These are phyloP conservation scores for Neoarthrinium moseri DNA, from an alignment of 2,329 filamentous ascomycete species.

Conservation along the genomic window DNA sequence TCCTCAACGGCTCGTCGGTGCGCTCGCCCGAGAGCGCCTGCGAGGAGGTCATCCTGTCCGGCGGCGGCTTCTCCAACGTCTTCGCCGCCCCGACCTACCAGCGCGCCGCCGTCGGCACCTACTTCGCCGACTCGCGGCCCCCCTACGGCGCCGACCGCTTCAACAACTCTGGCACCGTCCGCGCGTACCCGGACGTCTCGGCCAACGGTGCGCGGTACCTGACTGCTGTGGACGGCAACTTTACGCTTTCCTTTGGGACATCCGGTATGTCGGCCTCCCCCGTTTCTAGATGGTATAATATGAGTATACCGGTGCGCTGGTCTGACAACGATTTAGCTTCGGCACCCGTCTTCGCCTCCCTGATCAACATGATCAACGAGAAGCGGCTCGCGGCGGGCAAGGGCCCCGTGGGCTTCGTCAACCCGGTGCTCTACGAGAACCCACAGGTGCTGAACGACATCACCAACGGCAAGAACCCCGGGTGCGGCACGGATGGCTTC, in stretches of 20 bases:
- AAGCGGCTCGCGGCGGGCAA: slow-evolving; percentile 20
- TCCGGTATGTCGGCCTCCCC: slow-evolving; percentile 32
- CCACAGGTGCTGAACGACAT: slow-evolving; percentile 29
- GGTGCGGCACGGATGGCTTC: slow-evolving; percentile 26
- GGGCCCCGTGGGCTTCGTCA: slow-evolving; percentile 21
- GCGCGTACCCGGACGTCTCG: slow-evolving; percentile 48
- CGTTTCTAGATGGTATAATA: slow-evolving; percentile 17
- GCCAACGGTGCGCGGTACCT: slow-evolving; percentile 43
- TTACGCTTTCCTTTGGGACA: slow-evolving; percentile 46
- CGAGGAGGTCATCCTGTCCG: slow-evolving; percentile 44
- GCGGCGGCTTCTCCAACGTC: slow-evolving; percentile 49
- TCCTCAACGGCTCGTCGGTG: slow-evolving; percentile 36
- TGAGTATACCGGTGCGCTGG: not conserved
- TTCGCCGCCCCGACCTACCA: slow-evolving; percentile 49
- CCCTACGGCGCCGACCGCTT: slow-evolving; percentile 41
- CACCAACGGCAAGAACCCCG: slow-evolving; percentile 25
- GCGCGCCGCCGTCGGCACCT: slow-evolving; percentile 34
- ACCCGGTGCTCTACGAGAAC: slow-evolving; percentile 25
- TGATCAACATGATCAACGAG: slow-evolving; percentile 22
- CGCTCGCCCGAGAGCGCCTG: slow-evolving; percentile 41
- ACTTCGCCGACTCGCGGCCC: slow-evolving; percentile 38
- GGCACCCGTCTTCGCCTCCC: slow-evolving; percentile 21
- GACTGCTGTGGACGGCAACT: slow-evolving; percentile 40
- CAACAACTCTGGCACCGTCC: slow-evolving; percentile 41
- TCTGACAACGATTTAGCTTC: slow-evolving; percentile 22